These are phyloP conservation scores for Artemisia annua DNA, from an alignment of 129 eudicot genomes.

Conservation along the genomic window DNA sequence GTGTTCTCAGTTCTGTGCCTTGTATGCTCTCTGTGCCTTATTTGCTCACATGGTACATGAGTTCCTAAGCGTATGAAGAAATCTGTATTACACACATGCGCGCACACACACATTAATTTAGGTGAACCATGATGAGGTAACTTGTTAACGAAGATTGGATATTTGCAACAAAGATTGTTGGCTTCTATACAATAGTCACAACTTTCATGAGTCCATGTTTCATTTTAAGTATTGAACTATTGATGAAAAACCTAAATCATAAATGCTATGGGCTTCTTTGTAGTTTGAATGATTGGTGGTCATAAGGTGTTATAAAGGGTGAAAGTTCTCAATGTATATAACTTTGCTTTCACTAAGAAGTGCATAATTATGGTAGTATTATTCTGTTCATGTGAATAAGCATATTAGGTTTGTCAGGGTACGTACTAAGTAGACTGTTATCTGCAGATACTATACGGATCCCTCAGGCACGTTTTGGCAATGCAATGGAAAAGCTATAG, in stretches of 20 bases:
- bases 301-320: neutral
- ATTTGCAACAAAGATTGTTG: neutral
- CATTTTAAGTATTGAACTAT: neutral
- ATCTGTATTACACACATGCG: neutral
- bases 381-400: neutral
- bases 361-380: neutral
- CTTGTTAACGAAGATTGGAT: neutral
- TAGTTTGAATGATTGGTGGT: slow-evolving; percentile 1
- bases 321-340: neutral
- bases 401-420: slow-evolving; percentile 3
- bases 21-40: neutral
- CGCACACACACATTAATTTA: neutral
- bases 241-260: no score
- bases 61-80: neutral
- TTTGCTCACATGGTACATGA: neutral
- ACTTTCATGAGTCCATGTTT: neutral
- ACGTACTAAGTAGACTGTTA: slow-evolving; percentile 4
- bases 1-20: neutral
- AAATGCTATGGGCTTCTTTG: neutral
- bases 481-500: slow-evolving; percentile 96
- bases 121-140: neutral
- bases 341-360: neutral
- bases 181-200: neutral
- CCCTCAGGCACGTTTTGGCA: slow-evolving; percentile 99
- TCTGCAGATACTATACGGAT: slow-evolving; percentile 90